Conservation (phyloP, 177 flowering plant species). For the Vitis hybrid region DNA sequence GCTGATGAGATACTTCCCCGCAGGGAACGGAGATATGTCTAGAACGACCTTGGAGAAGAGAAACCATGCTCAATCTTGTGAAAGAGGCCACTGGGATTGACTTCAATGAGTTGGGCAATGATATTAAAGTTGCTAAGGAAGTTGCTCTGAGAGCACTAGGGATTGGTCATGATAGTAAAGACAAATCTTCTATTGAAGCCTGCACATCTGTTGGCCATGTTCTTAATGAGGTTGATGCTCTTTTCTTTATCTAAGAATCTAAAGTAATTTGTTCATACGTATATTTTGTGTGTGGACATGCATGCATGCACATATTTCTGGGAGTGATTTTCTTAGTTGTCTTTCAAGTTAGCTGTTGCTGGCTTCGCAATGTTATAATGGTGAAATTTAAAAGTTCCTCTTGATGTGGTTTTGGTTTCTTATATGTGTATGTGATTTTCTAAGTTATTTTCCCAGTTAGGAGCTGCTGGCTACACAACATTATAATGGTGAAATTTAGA, state of each 20-base stretch:
- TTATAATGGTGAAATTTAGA: too few species aligned
- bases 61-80: constrained; percentile 97
- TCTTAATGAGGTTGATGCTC: constrained; percentile 71
- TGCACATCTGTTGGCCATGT: constrained; percentile 84
- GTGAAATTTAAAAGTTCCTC: background rate
- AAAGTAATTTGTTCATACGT: background rate
- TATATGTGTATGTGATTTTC: too few species aligned
- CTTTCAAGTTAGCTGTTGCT: background rate
- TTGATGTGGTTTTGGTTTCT: background rate
- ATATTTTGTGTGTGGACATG: background rate
- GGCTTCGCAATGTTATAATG: background rate
- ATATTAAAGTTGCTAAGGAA: constrained; percentile 71
- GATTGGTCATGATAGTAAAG: constrained; percentile 37
- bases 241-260: background rate
- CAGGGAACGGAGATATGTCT: constrained; percentile 82
- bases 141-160: constrained; percentile 41
- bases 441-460: too few species aligned
- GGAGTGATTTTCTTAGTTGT: background rate
- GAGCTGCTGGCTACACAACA: too few species aligned
- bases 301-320: background rate
- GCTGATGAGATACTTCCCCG: constrained; percentile 15
- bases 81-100: constrained; percentile 85
- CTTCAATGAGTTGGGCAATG: constrained; percentile 59
- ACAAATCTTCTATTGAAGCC: constrained; percentile 46
- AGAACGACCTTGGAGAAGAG: constrained; percentile 95